phyloP scores from a whole-genome alignment of 1,284 basidiomycete species.

The Ustilago shanxiensis region DNA sequence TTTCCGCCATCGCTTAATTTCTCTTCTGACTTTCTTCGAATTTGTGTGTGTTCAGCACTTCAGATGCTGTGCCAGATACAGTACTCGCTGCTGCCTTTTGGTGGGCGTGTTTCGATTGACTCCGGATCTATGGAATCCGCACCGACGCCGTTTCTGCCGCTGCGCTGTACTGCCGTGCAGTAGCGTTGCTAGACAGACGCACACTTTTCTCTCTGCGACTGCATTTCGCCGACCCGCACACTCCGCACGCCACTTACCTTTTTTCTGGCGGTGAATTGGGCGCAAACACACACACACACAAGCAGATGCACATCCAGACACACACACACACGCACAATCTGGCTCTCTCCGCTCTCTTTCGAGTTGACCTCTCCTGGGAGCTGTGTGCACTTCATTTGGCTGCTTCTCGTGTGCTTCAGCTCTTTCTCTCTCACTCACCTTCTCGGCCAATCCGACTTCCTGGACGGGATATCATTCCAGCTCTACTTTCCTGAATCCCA shows the following conservation, averaged over 20 bases:
- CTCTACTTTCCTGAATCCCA: not conserved
- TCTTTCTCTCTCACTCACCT: no score
- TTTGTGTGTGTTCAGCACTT: no score
- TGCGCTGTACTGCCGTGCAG: not conserved
- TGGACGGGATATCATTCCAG: not conserved
- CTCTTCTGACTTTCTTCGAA: no score
- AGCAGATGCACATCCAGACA: no score
- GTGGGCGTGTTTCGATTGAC: not conserved
- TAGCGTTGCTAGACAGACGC: no score
- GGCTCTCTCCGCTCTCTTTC: not conserved
- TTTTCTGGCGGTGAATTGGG: no score
- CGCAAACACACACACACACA: not conserved
- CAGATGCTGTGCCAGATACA: no score
- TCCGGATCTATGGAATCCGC: conserved; percentile 1
- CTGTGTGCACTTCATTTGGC: not conserved
- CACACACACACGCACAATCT: not conserved
- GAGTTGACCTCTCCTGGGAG: not conserved
- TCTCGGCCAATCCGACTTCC: conserved; percentile 4
- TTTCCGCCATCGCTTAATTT: not conserved
- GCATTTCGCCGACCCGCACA: conserved; percentile 9
- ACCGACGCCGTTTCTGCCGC: not conserved
- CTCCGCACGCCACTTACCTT: conserved; percentile 7
- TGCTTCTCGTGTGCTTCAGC: not conserved
- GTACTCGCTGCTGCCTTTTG: no score
- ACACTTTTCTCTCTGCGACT: not conserved